Conservation (phyloP, 495 filamentous ascomycete species). For the Neurospora sp. region DNA sequence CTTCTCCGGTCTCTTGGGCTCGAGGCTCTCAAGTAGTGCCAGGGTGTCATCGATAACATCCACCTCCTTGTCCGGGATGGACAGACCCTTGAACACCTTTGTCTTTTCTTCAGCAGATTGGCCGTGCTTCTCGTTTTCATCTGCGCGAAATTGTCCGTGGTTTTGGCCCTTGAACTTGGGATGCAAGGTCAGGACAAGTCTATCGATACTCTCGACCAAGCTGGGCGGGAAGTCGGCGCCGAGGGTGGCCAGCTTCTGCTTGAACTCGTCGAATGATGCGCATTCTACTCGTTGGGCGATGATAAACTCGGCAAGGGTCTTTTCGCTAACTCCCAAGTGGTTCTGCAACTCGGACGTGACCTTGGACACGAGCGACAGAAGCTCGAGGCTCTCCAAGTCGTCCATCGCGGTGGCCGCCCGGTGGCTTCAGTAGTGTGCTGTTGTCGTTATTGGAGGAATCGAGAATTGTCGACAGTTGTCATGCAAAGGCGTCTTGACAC, state of each 20-base stretch:
- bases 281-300: slow-evolving; percentile 82
- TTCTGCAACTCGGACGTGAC: slow-evolving; percentile 92
- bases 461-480: not conserved
- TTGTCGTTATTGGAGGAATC: not conserved
- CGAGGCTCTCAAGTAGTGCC: slow-evolving; percentile 77
- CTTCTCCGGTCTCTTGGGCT: slow-evolving; percentile 47
- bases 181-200: slow-evolving; percentile 80
- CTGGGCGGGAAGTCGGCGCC: slow-evolving; percentile 85
- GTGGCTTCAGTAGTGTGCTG: not conserved
- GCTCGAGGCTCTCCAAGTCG: slow-evolving; percentile 79
- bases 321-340: slow-evolving; percentile 85
- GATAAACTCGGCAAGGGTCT: slow-evolving; percentile 89
- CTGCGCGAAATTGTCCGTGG: slow-evolving; percentile 26
- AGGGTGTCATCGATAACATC: slow-evolving; percentile 85
- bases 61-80: slow-evolving; percentile 71
- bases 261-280: slow-evolving; percentile 54
- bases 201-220: slow-evolving; percentile 83
- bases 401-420: slow-evolving; percentile 52
- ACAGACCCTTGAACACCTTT: slow-evolving; percentile 77
- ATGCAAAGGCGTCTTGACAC: not conserved
- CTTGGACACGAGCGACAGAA: slow-evolving; percentile 87
- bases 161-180: slow-evolving; percentile 59
- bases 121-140: slow-evolving; percentile 31
- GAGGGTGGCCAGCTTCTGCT: slow-evolving; percentile 52
- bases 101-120: slow-evolving; percentile 50